Conservation (phyloP, 441 rosid genomes). For the Geranium incanum region DNA sequence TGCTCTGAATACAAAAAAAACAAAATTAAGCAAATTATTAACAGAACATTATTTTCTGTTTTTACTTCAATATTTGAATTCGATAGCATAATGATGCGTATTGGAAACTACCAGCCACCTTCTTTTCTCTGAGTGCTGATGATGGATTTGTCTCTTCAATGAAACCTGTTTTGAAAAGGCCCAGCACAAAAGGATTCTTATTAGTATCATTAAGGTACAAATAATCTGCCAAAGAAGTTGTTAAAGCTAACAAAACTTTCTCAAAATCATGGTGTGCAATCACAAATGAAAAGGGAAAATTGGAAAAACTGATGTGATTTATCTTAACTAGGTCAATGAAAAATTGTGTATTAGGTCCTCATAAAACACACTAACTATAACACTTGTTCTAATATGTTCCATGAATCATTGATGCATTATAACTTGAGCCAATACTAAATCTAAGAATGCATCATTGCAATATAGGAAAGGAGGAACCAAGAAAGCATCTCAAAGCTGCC, state of each 20-base stretch:
- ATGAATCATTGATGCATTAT: not conserved
- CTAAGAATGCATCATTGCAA: not conserved
- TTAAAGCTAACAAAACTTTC: not conserved
- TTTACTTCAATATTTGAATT: conserved; percentile 19
- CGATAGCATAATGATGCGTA: conserved; percentile 24
- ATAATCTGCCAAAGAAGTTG: not conserved
- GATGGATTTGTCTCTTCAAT: conserved; percentile 29
- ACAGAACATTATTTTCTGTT: not conserved
- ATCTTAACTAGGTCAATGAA: not conserved
- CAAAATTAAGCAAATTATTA: not conserved
- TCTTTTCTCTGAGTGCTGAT: conserved; percentile 33
- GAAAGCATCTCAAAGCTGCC: not conserved
- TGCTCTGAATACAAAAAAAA: conserved; percentile 24
- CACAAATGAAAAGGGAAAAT: not conserved
- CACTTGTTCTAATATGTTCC: not conserved
- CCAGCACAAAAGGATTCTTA: conserved; percentile 25
- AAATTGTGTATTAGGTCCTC: not conserved
- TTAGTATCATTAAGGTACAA: conserved; percentile 18
- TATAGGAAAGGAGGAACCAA: not conserved
- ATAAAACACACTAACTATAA: not conserved
- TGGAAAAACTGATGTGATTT: not conserved
- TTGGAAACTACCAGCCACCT: conserved; percentile 86
- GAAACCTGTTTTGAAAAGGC: conserved; percentile 25
- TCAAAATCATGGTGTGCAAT: not conserved
- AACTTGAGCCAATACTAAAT: conserved; percentile 8